A percentile compares a stretch with the other conserved stretches of the same genome.
Conservation (phyloP, 352 stramenopile species). For the Globisporangium alternatum region DNA sequence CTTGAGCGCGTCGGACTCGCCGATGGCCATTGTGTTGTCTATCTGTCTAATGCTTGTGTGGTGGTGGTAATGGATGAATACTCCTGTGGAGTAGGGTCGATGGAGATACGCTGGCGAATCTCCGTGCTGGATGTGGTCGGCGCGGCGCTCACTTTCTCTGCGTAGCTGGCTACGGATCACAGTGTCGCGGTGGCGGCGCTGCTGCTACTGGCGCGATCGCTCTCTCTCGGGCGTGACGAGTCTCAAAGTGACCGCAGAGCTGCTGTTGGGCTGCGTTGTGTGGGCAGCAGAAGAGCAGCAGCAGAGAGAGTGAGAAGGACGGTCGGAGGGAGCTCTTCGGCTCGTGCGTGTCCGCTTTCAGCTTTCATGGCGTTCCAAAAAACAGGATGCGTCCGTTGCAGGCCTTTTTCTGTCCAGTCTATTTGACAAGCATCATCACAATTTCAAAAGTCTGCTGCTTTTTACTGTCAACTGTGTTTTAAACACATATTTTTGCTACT, state of each 20-base stretch:
- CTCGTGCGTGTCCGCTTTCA: neutral
- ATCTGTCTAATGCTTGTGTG: neutral
- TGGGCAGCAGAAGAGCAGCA: neutral
- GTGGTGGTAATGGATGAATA: neutral
- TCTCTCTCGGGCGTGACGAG: neutral
- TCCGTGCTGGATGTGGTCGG: neutral
- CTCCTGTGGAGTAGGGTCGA: neutral
- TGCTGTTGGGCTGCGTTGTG: neutral
- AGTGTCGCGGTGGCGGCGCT: neutral
- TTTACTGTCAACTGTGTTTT: neutral
- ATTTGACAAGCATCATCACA: neutral
- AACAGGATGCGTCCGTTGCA: neutral
- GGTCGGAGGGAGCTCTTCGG: too few species aligned
- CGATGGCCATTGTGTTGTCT: conserved; percentile 5
- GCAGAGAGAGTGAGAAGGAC: neutral
- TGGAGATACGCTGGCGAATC: neutral
- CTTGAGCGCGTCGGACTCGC: neutral
- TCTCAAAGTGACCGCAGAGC: neutral
- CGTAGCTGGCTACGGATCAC: neutral
- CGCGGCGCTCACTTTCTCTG: neutral
- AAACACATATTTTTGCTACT: neutral
- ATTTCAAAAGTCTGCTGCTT: neutral
- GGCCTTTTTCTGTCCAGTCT: neutral
- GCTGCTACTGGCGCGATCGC: neutral
- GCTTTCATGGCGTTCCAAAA: neutral